Evolutionary conservation across 2,329 filamentous ascomycete genomes (phyloP).

Genomic region (Nothopassalora personata): DNA sequence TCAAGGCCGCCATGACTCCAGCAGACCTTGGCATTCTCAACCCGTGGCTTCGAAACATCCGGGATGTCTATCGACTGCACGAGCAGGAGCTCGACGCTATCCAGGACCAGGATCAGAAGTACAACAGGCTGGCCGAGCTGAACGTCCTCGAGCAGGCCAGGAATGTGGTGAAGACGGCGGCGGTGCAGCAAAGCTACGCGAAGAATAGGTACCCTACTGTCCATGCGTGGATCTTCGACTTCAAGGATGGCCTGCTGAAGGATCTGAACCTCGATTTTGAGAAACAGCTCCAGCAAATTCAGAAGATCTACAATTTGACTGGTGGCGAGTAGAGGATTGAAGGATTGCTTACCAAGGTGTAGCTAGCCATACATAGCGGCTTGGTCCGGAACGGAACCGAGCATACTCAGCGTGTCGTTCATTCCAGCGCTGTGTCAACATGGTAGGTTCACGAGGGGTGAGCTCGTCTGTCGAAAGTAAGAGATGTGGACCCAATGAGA

Average conservation of each 20-base stretch:
- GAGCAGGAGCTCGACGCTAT: conserved; percentile 10
- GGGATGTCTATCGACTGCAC: conserved; percentile 26
- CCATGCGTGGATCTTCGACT: conserved; percentile 13
- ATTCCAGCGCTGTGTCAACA: neutral
- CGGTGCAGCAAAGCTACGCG: conserved; percentile 12
- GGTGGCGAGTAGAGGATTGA: neutral
- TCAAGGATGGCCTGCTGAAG: conserved; percentile 13
- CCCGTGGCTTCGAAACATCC: conserved; percentile 54
- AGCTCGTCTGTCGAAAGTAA: no score
- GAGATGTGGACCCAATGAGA: no score
- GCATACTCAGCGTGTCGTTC: neutral
- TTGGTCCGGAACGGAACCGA: neutral
- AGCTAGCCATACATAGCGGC: neutral
- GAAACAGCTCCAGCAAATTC: conserved; percentile 12
- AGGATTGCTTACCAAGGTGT: neutral
- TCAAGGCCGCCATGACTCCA: conserved; percentile 50
- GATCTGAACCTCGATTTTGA: conserved; percentile 11
- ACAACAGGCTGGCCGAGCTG: conserved; percentile 10
- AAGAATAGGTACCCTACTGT: conserved; percentile 13
- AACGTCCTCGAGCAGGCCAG: conserved; percentile 13
- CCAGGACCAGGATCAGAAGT: conserved; percentile 10
- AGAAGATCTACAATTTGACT: conserved; percentile 15
- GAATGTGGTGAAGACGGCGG: conserved; percentile 14
- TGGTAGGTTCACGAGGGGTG: no score
- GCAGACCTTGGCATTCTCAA: conserved; percentile 53